These are phyloP conservation scores for Antitrichia curtipendula DNA, from an alignment of 225 moss, liverwort and hornwort species.

Conservation along the genomic window DNA sequence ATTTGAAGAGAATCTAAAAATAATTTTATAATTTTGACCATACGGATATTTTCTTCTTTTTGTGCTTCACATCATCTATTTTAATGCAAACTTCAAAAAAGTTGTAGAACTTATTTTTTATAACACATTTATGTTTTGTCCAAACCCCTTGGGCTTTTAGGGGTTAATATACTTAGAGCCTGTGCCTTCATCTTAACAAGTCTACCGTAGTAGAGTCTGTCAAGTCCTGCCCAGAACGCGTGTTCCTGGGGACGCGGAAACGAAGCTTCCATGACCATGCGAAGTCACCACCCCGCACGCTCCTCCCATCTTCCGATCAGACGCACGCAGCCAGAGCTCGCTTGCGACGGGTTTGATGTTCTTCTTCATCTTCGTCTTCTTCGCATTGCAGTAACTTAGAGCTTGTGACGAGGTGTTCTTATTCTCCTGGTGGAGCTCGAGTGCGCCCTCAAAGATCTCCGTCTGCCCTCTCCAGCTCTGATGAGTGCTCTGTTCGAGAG, in stretches of 20 bases:
- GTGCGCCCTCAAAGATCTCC: not conserved
- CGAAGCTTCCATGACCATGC: not conserved
- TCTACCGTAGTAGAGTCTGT: not conserved
- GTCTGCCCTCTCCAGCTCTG: not conserved
- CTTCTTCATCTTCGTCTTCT: not conserved
- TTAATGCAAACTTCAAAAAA: too few relatives aligned
- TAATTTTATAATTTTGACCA: too few relatives aligned
- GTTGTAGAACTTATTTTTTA: too few relatives aligned
- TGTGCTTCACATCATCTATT: too few relatives aligned
- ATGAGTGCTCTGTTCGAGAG: not conserved
- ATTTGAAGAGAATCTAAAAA: too few relatives aligned
- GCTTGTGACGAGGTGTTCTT: not conserved
- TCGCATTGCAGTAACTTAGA: too few relatives aligned
- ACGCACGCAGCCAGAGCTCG: not conserved
- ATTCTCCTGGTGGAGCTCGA: not conserved
- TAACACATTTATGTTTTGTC: too few relatives aligned
- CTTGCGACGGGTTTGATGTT: not conserved
- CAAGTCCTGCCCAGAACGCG: not conserved
- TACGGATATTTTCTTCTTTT: too few relatives aligned
- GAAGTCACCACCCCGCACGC: too few relatives aligned
- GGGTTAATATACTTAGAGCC: too few relatives aligned
- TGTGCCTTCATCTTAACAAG: too few relatives aligned
- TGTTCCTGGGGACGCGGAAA: not conserved
- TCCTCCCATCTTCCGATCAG: not conserved
- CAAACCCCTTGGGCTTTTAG: too few relatives aligned